A percentile compares a stretch with the other conserved stretches of the same genome.
Evolutionary conservation across 1,284 basidiomycete genomes (phyloP).

Genomic region (Apiotrichum porosum): DNA sequence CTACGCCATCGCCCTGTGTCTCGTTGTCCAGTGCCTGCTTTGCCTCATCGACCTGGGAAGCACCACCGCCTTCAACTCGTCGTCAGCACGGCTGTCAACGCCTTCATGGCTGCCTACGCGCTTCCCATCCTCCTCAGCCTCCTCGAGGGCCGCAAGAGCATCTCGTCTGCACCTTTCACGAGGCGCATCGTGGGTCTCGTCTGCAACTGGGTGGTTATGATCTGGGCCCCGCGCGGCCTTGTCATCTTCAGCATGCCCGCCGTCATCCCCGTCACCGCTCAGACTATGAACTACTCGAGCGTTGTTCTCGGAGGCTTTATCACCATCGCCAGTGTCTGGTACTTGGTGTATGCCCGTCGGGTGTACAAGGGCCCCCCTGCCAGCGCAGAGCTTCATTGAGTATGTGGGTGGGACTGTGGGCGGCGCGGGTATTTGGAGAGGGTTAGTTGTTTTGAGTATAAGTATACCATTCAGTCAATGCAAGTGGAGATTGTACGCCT

Average conservation of each 20-base stretch:
- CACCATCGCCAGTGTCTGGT: slow-evolving; percentile 44
- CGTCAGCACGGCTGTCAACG: slow-evolving; percentile 14
- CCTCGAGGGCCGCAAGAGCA: slow-evolving; percentile 6
- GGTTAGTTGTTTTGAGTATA: no score
- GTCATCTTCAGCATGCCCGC: slow-evolving; percentile 32
- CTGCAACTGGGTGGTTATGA: slow-evolving; percentile 12
- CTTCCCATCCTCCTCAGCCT: slow-evolving; percentile 13
- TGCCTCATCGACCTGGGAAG: slow-evolving; percentile 20
- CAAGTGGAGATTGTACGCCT: no score
- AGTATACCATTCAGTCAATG: no score
- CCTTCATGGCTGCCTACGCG: slow-evolving; percentile 12
- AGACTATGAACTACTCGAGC: slow-evolving; percentile 50
- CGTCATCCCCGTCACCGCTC: slow-evolving; percentile 43
- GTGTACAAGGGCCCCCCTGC: slow-evolving; percentile 33
- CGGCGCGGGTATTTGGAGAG: no score
- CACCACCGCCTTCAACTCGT: slow-evolving; percentile 19
- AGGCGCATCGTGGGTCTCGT: slow-evolving; percentile 3
- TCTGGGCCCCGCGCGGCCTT: slow-evolving; percentile 12
- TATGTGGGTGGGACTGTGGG: no score
- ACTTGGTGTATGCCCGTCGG: slow-evolving; percentile 38
- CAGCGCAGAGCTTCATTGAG: no score
- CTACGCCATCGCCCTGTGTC: slow-evolving; percentile 10
- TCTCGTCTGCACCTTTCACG: slow-evolving; percentile 6
- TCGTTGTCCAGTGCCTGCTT: slow-evolving; percentile 14
- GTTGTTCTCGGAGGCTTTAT: slow-evolving; percentile 47